These are phyloP conservation scores for Lachnellula willkommii DNA, from an alignment of 2,329 filamentous ascomycete genomes.

Conservation along the genomic window DNA sequence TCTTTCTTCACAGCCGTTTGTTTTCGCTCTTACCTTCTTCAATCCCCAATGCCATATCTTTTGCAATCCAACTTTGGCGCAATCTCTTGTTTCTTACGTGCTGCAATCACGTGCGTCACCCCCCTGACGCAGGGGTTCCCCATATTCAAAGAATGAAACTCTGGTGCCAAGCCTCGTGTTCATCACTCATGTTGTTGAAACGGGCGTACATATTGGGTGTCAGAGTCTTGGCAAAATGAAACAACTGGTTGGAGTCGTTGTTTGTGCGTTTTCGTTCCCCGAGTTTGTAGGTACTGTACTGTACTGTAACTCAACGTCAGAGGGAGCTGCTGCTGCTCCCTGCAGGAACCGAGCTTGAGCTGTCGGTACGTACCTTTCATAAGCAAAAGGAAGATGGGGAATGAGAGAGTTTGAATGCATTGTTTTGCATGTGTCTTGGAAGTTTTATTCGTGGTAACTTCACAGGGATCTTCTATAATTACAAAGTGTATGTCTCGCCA, in stretches of 20 bases:
- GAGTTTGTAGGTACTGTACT: background rate
- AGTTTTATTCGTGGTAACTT: too few relatives aligned
- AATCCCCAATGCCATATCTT: too few relatives aligned
- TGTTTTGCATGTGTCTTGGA: too few relatives aligned
- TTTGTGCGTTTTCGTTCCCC: background rate
- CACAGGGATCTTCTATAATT: background rate
- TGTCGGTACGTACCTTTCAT: too few relatives aligned
- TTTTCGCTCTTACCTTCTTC: too few relatives aligned
- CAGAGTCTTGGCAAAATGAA: conserved; percentile 6
- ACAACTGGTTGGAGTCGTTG: background rate
- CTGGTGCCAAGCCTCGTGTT: conserved; percentile 2
- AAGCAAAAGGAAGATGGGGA: too few relatives aligned
- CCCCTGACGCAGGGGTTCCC: too few relatives aligned
- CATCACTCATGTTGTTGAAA: conserved; percentile 4
- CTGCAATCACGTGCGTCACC: too few relatives aligned
- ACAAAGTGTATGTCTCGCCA: background rate
- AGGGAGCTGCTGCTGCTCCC: background rate
- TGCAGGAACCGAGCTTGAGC: background rate
- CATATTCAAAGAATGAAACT: background rate
- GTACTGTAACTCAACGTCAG: background rate
- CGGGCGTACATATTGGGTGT: background rate
- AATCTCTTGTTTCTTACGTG: too few relatives aligned
- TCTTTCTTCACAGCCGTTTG: too few relatives aligned
- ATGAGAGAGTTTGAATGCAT: too few relatives aligned
- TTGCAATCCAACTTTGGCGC: too few relatives aligned